phyloP scores from a whole-genome alignment of 371 early-diverging fungal species.

The Mortierella sp. region DNA sequence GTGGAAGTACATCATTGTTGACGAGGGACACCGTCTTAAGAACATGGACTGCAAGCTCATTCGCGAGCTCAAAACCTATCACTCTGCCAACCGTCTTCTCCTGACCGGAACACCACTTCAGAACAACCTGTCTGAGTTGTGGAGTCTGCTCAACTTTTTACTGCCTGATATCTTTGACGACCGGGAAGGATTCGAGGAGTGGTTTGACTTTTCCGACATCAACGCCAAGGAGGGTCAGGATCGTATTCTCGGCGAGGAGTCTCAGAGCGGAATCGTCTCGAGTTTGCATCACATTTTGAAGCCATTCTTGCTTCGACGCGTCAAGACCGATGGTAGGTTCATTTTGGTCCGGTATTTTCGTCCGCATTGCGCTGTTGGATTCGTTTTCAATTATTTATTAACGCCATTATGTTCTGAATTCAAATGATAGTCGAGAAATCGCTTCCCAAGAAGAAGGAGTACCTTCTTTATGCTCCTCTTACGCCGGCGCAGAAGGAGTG shows the following conservation, averaged over 20 bases:
- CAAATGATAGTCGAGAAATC: slow-evolving; percentile 78
- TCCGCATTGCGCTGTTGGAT: neutral
- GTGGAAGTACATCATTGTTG: slow-evolving; percentile 95
- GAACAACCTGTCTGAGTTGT: slow-evolving; percentile 94
- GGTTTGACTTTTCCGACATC: slow-evolving; percentile 89
- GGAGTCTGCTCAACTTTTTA: slow-evolving; percentile 96
- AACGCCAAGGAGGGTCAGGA: slow-evolving; percentile 76
- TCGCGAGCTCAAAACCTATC: slow-evolving; percentile 84
- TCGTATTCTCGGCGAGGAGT: slow-evolving; percentile 80
- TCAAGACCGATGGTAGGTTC: slow-evolving; percentile 91
- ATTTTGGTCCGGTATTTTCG: neutral
- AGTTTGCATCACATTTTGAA: slow-evolving; percentile 92
- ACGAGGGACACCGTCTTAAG: slow-evolving; percentile 97
- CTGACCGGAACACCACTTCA: slow-evolving; percentile 97
- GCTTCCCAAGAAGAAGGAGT: slow-evolving; percentile 93
- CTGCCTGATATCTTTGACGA: slow-evolving; percentile 93
- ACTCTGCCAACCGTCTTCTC: slow-evolving; percentile 88
- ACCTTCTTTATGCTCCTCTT: slow-evolving; percentile 87
- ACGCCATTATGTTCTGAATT: slow-evolving; percentile 1
- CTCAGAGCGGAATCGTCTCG: slow-evolving; percentile 78
- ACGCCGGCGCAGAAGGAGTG: slow-evolving; percentile 84
- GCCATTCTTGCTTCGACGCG: slow-evolving; percentile 94
- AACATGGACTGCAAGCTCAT: slow-evolving; percentile 94
- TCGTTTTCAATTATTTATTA: neutral
- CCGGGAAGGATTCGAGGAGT: slow-evolving; percentile 84